Conservation (phyloP, 345 rosid species). For the Leavenworthia alabamica region DNA sequence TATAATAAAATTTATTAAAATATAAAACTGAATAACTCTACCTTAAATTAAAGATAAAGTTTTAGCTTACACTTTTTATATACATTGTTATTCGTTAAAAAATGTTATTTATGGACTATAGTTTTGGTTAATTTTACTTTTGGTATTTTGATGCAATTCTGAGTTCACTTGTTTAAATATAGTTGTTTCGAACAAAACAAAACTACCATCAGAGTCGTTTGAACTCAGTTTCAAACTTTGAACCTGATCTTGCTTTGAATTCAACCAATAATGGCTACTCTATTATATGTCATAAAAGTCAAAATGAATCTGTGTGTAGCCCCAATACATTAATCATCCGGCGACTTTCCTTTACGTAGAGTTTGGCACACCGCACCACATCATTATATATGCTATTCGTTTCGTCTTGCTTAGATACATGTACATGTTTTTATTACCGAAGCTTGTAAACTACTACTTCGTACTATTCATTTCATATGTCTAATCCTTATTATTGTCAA, state of each 20-base stretch:
- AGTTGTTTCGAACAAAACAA: neutral
- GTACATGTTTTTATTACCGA: neutral
- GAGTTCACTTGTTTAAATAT: too few species aligned
- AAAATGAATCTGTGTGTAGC: neutral
- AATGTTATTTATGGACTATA: neutral
- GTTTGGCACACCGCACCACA: neutral
- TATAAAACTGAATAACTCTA: too few species aligned
- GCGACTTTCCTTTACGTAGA: neutral
- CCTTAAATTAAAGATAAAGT: neutral
- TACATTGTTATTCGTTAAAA: neutral
- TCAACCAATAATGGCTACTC: neutral
- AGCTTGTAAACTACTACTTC: neutral
- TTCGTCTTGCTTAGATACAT: neutral
- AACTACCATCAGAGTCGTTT: neutral
- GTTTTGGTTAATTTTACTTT: neutral
- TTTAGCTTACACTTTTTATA: too few species aligned
- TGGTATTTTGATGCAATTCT: too few species aligned
- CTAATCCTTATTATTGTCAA: neutral
- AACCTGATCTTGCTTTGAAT: neutral
- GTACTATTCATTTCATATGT: too few species aligned
- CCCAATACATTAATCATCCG: constrained; percentile 5
- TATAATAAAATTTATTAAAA: too few species aligned
- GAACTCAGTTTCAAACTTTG: constrained; percentile 4
- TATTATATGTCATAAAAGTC: neutral
- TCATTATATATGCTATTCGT: neutral